A percentile compares a stretch with the other conserved stretches of the same genome.
Evolutionary conservation across 352 stramenopile species (phyloP).

Genomic region (Pythium apleroticum): DNA sequence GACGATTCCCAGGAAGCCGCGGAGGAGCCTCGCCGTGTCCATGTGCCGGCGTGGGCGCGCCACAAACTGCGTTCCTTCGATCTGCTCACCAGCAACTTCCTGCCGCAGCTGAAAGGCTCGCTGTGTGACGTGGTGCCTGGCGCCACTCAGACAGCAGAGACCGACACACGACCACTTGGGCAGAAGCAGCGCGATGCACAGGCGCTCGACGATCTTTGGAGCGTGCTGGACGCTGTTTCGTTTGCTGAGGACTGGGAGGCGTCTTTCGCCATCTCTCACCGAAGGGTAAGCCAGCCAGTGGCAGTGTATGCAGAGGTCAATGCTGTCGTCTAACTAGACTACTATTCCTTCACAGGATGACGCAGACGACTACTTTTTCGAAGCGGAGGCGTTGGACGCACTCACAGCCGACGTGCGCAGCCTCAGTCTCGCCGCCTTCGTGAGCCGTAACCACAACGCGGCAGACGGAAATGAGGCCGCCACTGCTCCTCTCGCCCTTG

Average conservation of each 20-base stretch:
- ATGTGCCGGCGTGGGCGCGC: constrained; percentile 50
- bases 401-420: constrained; percentile 15
- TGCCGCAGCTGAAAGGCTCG: constrained; percentile 36
- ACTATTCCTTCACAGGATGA: constrained; percentile 8
- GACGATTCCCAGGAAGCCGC: constrained; percentile 17
- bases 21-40: background rate
- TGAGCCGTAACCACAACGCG: background rate
- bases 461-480: background rate
- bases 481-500: constrained; percentile 3
- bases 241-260: constrained; percentile 22
- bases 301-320: background rate
- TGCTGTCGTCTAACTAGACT: background rate
- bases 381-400: background rate
- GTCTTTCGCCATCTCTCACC: background rate
- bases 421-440: constrained; percentile 19
- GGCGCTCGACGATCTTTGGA: constrained; percentile 43
- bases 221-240: constrained; percentile 42
- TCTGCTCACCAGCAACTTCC: constrained; percentile 58
- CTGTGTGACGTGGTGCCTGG: constrained; percentile 2
- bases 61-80: constrained; percentile 53
- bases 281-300: background rate
- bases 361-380: constrained; percentile 20
- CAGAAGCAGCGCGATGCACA: constrained; percentile 41
- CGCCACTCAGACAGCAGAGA: background rate
- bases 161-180: background rate